Evolutionary conservation across 306 rosid species (phyloP).

Genomic region (Fragaria nilgerrensis): DNA sequence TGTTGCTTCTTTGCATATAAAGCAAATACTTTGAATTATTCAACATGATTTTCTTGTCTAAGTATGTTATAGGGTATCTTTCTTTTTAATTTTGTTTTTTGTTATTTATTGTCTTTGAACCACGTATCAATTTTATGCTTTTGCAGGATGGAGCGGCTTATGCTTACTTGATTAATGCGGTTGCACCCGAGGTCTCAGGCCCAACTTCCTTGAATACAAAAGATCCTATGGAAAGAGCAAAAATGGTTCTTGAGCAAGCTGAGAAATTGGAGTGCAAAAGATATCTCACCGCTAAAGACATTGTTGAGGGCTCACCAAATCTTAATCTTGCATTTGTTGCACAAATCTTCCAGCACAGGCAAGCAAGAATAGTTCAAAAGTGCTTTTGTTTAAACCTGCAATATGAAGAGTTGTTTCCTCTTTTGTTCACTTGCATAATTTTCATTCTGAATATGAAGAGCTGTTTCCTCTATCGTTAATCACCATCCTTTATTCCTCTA

Average conservation of each 20-base stretch:
- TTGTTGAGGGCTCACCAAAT: constrained; percentile 93
- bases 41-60: constrained; percentile 15
- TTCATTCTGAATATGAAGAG: background rate
- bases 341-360: constrained; percentile 97
- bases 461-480: constrained; percentile 5
- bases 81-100: background rate
- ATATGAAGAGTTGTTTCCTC: constrained; percentile 4
- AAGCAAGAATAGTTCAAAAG: constrained; percentile 24
- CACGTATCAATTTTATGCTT: constrained; percentile 23
- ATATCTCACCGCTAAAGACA: constrained; percentile 91
- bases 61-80: background rate
- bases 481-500: constrained; percentile 1
- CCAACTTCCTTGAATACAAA: constrained; percentile 48
- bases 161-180: constrained; percentile 86
- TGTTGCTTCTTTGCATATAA: background rate
- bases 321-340: constrained; percentile 99
- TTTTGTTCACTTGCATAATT: background rate
- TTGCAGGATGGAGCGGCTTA: constrained; percentile 95
- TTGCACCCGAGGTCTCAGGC: constrained; percentile 92
- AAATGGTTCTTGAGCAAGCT: constrained; percentile 90
- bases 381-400: constrained; percentile 21
- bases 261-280: constrained; percentile 91
- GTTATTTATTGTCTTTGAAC: background rate
- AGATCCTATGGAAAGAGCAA: constrained; percentile 89
- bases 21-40: background rate